Evolutionary conservation across 2,329 filamentous ascomycete species (phyloP), one percentile per base, ranked within the genome.

Genomic region (Colletotrichum musicola): DNA sequence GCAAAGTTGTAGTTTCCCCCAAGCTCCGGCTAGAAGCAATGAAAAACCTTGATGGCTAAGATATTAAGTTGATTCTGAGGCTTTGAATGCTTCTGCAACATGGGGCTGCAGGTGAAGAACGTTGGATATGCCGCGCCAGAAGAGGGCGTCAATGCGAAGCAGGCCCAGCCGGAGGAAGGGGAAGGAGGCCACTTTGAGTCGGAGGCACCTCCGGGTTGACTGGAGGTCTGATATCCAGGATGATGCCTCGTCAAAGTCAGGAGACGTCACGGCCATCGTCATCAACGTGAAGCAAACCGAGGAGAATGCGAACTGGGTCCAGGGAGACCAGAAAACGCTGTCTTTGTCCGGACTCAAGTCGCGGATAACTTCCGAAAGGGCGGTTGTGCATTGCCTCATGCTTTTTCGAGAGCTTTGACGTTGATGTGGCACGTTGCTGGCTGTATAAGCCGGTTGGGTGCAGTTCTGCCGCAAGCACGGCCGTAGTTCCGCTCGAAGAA

Each of bases 91-190:
- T 4, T 54, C 63, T 14, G 49, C 47, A 16, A 73, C 71, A 42
- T 74, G 72, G 6, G 61, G 53, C 10, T 72, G 50, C n/a, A 74
- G 57, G 6, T 68, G 58, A 14, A 74, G 40, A 2, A 74, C 72
- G 5, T 70, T 70, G 12, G 66, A 51, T 13, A 74, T 60, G 1
- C 72, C 72, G 2, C 72, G 71, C 72, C 72, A 74, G 57, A 74
- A 74, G 12, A 74, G 59, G 2, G 72, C 69, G 50, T 74, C 72
- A 13, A 74, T 71, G 13, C 72, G 58, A 14, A 74, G 61, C 6
- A 74, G 38, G 2, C 72, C 72, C 2, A 74, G 47, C 1, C 72
- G 67, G 6, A 74, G 67, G 4, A 72, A 70, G 1, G 72, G 59
- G 6, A 73, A 59, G 9, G 72, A 72, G 2, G 56, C 66, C 9